Base-by-base conservation (phyloP, 352 stramenopile species). In the Phytophthora sp. region DNA sequence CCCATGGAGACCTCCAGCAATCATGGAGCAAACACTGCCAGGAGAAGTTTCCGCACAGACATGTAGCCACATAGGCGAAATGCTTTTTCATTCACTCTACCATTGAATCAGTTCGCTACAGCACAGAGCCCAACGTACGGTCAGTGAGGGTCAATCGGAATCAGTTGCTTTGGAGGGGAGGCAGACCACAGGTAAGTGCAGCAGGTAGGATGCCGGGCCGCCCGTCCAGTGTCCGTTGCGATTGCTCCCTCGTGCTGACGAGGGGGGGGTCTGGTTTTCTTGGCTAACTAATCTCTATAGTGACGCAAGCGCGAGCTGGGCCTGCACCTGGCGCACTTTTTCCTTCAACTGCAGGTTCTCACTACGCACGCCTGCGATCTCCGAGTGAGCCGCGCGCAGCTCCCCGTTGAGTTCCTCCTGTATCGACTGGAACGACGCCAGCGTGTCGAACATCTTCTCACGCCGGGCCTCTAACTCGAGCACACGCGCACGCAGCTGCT, bases 381-480 rank as follows among this genome's bases (percentile, higher is more conserved):
- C 71, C 35, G 63, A 47, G 67, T 94, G 76, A 13, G 72, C 66
- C 23, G 76, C 71, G n/a, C 53, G 68, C n/a, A 92, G 51, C 29
- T 92, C 83, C 20, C 74, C 74, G 35, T 58, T 61, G 13, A 84
- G 70, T 24, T 90, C 79, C 12, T 88, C 69, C 53, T 90, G 85
- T 57, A 90, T 71, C 23, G 71, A 77, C 68, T 88, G 76, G 62
- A 91, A 79, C 63, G 86, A 86, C 47, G 73, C 73, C 23, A 94
- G 62, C 27, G 82, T 86, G 60, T 92, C 83, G 59, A 92, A 87
- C 57, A 94, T 80, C 57, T 86, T 87, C 60, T 94, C 84, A 49
- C 90, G 90, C 41, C 80, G 81, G 45, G 65, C 61, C 54, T 92
- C 84, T 45, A 94, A 67, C 61, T 92, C 83, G 4, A 93, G 68